Evolutionary conservation across 2,329 filamentous ascomycete genomes (phyloP).

Genomic region (Passalora sequoiae): DNA sequence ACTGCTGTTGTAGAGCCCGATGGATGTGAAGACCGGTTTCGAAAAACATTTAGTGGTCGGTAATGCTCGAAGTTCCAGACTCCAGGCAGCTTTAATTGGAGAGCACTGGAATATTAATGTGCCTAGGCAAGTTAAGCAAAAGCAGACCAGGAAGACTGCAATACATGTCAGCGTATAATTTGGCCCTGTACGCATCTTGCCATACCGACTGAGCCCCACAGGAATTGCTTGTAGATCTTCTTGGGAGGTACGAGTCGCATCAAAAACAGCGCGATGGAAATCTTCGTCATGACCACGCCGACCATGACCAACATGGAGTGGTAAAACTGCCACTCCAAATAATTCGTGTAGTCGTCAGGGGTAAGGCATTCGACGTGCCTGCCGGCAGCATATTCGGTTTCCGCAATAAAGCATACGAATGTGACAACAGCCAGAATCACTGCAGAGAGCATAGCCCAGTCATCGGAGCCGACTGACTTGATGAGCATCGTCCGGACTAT

Average conservation of each 20-base stretch:
- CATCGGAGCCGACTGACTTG: slow-evolving; percentile 47
- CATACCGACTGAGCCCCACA: slow-evolving; percentile 43
- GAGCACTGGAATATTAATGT: slow-evolving; percentile 48
- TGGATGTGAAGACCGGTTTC: slow-evolving; percentile 37
- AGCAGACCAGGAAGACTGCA: slow-evolving; percentile 40
- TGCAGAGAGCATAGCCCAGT: slow-evolving; percentile 43
- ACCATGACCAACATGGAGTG: slow-evolving; percentile 46
- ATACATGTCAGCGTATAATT: background rate
- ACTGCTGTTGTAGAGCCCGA: slow-evolving; percentile 46
- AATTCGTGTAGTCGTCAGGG: slow-evolving; percentile 31
- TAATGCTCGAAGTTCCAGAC: slow-evolving; percentile 33
- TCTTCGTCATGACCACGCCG: slow-evolving; percentile 44
- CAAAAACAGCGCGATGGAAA: slow-evolving; percentile 46
- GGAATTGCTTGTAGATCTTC: slow-evolving; percentile 38
- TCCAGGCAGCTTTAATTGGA: slow-evolving; percentile 45
- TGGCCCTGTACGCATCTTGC: background rate
- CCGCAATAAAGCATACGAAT: slow-evolving; percentile 42
- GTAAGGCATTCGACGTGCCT: slow-evolving; percentile 35
- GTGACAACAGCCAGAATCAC: slow-evolving; percentile 34
- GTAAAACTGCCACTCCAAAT: slow-evolving; percentile 42
- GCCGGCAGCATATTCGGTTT: slow-evolving; percentile 46
- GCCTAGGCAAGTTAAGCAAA: slow-evolving; percentile 41
- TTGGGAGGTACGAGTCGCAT: slow-evolving; percentile 40
- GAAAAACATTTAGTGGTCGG: slow-evolving; percentile 42
- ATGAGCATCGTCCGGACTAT: slow-evolving; percentile 44